These are phyloP conservation scores for Monosporozyma solicola DNA, from an alignment of 805 yeast genomes.

Conservation along the genomic window DNA sequence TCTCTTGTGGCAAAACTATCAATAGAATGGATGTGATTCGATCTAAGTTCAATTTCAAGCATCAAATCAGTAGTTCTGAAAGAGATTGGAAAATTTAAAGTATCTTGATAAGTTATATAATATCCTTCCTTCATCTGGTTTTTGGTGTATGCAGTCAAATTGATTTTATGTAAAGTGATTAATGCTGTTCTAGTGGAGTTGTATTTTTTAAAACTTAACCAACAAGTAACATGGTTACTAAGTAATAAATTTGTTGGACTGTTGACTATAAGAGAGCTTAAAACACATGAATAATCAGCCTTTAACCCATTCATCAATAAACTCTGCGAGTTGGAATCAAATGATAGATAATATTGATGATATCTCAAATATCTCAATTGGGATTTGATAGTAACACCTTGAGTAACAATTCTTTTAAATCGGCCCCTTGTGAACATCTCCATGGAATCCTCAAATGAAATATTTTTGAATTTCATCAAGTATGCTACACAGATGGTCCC, in stretches of 20 bases:
- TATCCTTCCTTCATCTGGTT: neutral
- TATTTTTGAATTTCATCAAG: conserved; percentile 42
- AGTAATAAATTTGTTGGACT: conserved; percentile 11
- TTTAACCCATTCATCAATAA: conserved; percentile 7
- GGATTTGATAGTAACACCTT: conserved; percentile 63
- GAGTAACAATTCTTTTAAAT: conserved; percentile 45
- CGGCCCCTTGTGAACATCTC: conserved; percentile 46
- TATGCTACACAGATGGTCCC: conserved; percentile 70
- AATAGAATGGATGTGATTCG: neutral
- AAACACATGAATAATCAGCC: conserved; percentile 7
- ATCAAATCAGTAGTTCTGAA: neutral
- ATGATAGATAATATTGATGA: conserved; percentile 30
- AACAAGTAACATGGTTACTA: conserved; percentile 5
- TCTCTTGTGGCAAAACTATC: neutral
- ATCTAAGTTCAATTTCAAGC: neutral
- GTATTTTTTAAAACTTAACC: conserved; percentile 17
- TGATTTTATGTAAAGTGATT: neutral
- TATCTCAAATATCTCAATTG: conserved; percentile 63
- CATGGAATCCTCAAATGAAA: conserved; percentile 40
- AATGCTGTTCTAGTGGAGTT: conserved; percentile 1
- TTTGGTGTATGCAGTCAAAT: neutral
- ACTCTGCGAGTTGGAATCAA: conserved; percentile 8
- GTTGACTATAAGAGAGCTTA: conserved; percentile 11
- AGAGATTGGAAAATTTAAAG: neutral
- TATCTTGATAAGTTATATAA: neutral